Conservation (phyloP, 208 protist species). For the Acanthamoeba royreba region DNA sequence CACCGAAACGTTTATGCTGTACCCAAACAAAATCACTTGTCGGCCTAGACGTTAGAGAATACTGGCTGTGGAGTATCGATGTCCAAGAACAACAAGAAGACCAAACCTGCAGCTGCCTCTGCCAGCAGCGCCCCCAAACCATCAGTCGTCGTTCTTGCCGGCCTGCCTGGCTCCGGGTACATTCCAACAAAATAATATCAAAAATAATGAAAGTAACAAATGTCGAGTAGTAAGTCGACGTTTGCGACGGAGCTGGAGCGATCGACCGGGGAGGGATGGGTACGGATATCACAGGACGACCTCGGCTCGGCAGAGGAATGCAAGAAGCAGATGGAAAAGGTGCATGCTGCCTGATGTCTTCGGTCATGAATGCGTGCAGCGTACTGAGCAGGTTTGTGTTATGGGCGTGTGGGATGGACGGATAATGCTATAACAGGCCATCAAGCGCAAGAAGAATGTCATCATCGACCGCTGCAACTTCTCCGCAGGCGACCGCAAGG, state of each 20-base stretch:
- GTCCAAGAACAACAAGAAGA: neutral
- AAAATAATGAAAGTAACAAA: neutral
- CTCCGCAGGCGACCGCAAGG: neutral
- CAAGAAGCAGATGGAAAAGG: conserved; percentile 36
- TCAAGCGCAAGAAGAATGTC: neutral
- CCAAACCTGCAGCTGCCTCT: neutral
- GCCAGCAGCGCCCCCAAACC: neutral
- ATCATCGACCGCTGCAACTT: neutral
- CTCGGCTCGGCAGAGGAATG: neutral
- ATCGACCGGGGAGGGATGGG: neutral
- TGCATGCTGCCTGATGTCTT: too few relatives aligned
- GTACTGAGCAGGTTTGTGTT: too few relatives aligned
- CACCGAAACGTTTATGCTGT: too few relatives aligned
- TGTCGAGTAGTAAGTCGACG: neutral
- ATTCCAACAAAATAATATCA: neutral
- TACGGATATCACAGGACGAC: neutral
- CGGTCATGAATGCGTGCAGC: too few relatives aligned
- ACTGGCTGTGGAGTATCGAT: too few relatives aligned
- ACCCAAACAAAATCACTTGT: too few relatives aligned
- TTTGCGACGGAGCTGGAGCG: neutral
- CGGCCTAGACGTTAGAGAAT: too few relatives aligned
- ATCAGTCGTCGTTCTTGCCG: neutral
- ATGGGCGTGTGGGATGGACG: neutral
- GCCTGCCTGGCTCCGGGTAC: neutral
- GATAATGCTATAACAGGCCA: neutral